Evolutionary conservation across 257 asterid genomes (phyloP).

Genomic region (Nicotiana tabacum): DNA sequence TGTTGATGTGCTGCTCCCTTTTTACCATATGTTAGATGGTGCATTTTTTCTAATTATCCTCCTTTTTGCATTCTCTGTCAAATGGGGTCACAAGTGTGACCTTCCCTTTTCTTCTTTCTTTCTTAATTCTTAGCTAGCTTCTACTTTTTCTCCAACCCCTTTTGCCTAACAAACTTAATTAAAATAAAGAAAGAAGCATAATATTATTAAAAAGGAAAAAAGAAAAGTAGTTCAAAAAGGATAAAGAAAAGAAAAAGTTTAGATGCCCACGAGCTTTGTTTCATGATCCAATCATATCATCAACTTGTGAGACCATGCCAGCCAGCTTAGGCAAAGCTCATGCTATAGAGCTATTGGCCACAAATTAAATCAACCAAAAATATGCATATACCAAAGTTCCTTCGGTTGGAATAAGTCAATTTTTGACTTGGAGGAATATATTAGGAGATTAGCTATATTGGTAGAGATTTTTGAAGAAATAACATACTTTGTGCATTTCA

Average conservation of each 20-base stretch:
- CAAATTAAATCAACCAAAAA: conserved; percentile 28
- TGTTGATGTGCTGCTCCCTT: conserved; percentile 23
- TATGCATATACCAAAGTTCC: background rate
- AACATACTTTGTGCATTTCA: background rate
- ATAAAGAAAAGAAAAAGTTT: conserved; percentile 32
- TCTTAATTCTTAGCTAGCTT: conserved; percentile 32
- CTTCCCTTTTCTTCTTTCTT: conserved; percentile 7
- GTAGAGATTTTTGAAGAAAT: background rate
- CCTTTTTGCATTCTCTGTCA: conserved; percentile 27
- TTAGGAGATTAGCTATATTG: background rate
- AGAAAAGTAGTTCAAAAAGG: background rate
- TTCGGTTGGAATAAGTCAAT: conserved; percentile 8
- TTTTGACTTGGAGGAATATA: background rate
- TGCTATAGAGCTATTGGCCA: conserved; percentile 19
- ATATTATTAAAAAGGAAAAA: background rate
- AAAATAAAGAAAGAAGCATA: conserved; percentile 9
- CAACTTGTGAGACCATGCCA: conserved; percentile 58
- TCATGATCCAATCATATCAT: conserved; percentile 63
- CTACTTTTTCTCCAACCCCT: conserved; percentile 36
- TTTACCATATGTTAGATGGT: conserved; percentile 36
- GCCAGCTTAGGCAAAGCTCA: conserved; percentile 25
- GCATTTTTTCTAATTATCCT: conserved; percentile 16
- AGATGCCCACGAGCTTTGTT: conserved; percentile 65
- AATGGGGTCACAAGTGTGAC: conserved; percentile 38
- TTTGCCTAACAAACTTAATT: conserved; percentile 36